These are phyloP conservation scores for Pseudopithomyces maydicus DNA, from an alignment of 2,329 filamentous ascomycete genomes.

Conservation along the genomic window DNA sequence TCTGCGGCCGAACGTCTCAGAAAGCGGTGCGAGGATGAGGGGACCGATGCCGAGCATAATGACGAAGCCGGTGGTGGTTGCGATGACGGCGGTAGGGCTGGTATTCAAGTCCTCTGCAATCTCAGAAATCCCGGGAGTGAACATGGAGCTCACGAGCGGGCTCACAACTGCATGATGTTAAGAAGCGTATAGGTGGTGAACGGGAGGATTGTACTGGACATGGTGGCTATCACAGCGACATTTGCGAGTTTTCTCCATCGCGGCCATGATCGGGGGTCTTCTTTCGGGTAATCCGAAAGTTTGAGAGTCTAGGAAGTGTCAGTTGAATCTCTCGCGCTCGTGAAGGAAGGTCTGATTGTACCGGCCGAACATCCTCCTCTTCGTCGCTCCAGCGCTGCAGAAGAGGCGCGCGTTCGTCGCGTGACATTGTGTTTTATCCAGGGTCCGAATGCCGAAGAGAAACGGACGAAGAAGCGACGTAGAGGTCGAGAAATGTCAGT, in stretches of 20 bases:
- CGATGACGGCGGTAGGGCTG: slow-evolving; percentile 50
- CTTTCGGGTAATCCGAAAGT: slow-evolving; percentile 39
- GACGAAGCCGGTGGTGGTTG: slow-evolving; percentile 57
- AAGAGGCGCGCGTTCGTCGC: slow-evolving; percentile 47
- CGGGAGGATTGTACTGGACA: slow-evolving; percentile 46
- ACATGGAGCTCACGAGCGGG: slow-evolving; percentile 56
- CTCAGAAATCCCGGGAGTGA: slow-evolving; percentile 57
- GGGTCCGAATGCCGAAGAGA: no score
- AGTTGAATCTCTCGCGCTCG: slow-evolving; percentile 1
- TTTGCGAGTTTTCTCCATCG: slow-evolving; percentile 53
- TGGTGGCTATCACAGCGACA: slow-evolving; percentile 56
- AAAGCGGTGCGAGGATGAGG: slow-evolving; percentile 52
- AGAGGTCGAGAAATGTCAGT: not conserved
- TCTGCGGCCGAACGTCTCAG: slow-evolving; percentile 54
- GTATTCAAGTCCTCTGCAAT: slow-evolving; percentile 55
- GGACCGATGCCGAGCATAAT: slow-evolving; percentile 56
- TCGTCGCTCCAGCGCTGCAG: slow-evolving; percentile 37
- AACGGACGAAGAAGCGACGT: not conserved
- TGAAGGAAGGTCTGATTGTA: slow-evolving; percentile 23
- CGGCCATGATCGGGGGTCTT: slow-evolving; percentile 53
- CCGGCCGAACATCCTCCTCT: slow-evolving; percentile 38
- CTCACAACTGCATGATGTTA: slow-evolving; percentile 44
- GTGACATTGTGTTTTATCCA: slow-evolving; percentile 20
- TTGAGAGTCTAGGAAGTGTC: slow-evolving; percentile 19
- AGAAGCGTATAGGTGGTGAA: slow-evolving; percentile 8